Evolutionary conservation across 1,284 basidiomycete genomes (phyloP).

Genomic region (Ganoderma boninense): DNA sequence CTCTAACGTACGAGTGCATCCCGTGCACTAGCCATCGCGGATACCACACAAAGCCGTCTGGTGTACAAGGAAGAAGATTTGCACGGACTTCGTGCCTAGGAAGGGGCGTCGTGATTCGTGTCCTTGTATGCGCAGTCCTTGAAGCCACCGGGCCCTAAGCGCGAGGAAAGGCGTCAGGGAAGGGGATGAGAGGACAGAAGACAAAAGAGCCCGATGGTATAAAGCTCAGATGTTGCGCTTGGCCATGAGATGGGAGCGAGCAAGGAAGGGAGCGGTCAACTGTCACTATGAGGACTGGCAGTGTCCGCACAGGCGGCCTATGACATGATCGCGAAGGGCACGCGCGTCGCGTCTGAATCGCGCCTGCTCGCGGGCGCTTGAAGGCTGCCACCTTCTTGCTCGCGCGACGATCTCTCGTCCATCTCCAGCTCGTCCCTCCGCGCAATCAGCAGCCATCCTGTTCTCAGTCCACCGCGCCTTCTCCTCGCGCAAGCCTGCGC

Average conservation of each 20-base stretch:
- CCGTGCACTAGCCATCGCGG: slow-evolving; percentile 31
- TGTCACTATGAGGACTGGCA: not conserved
- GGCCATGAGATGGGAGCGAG: slow-evolving; percentile 2
- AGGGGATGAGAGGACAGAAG: not conserved
- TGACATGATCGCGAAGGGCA: not conserved
- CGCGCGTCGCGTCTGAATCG: not conserved
- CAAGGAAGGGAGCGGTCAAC: not conserved
- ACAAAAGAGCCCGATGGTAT: not conserved
- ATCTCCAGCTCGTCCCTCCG: not conserved
- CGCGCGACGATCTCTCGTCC: not conserved
- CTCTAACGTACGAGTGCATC: slow-evolving; percentile 32
- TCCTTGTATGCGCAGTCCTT: slow-evolving; percentile 1
- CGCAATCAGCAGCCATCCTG: slow-evolving; percentile 8
- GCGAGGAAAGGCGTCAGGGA: not conserved
- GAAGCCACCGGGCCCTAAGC: not conserved
- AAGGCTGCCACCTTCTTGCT: not conserved
- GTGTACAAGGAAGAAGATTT: not conserved
- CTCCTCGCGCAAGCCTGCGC: slow-evolving; percentile 11
- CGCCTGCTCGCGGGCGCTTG: slow-evolving; percentile 12
- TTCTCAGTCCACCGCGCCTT: slow-evolving; percentile 11
- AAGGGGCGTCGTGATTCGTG: not conserved
- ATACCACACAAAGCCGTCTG: not conserved
- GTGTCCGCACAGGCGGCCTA: not conserved
- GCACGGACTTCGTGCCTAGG: not conserved
- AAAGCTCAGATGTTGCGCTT: slow-evolving; percentile 10